These are phyloP conservation scores for Xylaria castorea DNA, from an alignment of 495 filamentous ascomycete species.

Conservation along the genomic window DNA sequence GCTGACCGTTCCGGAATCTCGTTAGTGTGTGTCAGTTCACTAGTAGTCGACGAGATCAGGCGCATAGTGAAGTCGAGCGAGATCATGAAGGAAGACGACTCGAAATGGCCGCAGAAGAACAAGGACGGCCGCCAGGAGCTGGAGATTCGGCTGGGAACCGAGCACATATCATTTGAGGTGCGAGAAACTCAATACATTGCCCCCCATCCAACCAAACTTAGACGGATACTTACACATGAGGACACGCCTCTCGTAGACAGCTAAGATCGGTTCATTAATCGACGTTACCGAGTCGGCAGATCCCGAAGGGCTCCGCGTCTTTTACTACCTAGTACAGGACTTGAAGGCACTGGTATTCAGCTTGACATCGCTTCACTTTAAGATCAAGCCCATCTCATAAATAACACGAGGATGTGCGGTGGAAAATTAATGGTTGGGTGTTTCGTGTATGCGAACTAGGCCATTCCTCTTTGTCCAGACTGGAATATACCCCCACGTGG, in stretches of 20 bases:
- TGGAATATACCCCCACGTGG: slow-evolving; percentile 40
- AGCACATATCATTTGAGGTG: slow-evolving; percentile 98
- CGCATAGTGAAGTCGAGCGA: slow-evolving; percentile 97
- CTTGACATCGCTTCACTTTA: slow-evolving; percentile 95
- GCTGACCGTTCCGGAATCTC: slow-evolving; percentile 19
- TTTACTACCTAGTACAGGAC: slow-evolving; percentile 99
- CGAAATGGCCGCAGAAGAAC: slow-evolving; percentile 99
- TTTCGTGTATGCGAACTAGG: slow-evolving; percentile 36
- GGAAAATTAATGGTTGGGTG: slow-evolving; percentile 19
- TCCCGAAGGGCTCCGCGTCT: slow-evolving; percentile 96
- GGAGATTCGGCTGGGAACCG: slow-evolving; percentile 91
- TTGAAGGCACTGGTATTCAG: slow-evolving; percentile 97
- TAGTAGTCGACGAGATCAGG: slow-evolving; percentile 95
- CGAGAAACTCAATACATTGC: slow-evolving; percentile 10
- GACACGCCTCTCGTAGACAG: slow-evolving; percentile 66
- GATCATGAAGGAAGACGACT: slow-evolving; percentile 99
- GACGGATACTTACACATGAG: slow-evolving; percentile 37
- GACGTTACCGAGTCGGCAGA: slow-evolving; percentile 96
- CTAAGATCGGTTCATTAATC: slow-evolving; percentile 96
- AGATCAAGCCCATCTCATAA: slow-evolving; percentile 85
- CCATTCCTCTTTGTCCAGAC: slow-evolving; percentile 30
- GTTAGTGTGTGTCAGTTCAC: slow-evolving; percentile 92
- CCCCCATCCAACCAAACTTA: slow-evolving; percentile 5
- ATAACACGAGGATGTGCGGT: slow-evolving; percentile 7
- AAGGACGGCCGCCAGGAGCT: slow-evolving; percentile 98